Evolutionary conservation across 805 yeast genomes (phyloP), one percentile per base, ranked within the genome.

Genomic region (Kodamaea hsintzibuensis): DNA sequence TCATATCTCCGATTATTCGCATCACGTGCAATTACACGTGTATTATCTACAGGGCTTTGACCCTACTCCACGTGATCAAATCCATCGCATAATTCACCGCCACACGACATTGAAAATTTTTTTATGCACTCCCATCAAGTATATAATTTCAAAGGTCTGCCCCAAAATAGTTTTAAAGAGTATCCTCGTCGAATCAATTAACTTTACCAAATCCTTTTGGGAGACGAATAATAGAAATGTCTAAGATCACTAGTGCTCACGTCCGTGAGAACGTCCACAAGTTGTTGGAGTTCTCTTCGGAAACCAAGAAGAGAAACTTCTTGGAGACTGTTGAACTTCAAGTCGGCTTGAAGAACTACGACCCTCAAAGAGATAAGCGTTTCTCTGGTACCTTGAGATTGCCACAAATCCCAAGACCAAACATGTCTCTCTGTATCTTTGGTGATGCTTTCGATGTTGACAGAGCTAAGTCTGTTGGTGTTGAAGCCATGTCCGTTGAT

Each of bases 331-430:
- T 95, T 73, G 99, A 95, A 85, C 86, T 95, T 78, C 99, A 95
- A 85, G 96, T 95, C 76, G 99, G 99, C 81, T 87, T 95, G 72
- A 95, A 95, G 92, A 95, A 95, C 96, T 95, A 95, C 83, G 99
- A 95, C 80, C 98, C 99, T 77, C 99, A 95, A 86, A 92, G 99
- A 90, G 99, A 95, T 83, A 95, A 95, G 92, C 98, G 99, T 91
- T 95, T 95, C 98, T 93, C 98, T 78, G 99, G 99, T 84, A 76
- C 98, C 76, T 87, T 95, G 83, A 95, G 87, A 83, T 85, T 95
- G 72, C 99, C 99, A 76, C 87, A 86, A 76, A 97, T 96, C 67
- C 99, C 99, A 84, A 96, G 99, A 87, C 99, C 99, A 83, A 95
- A 95, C 97, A 91, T 95, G 98, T 89, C 98, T 82, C 81, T 95